A percentile compares a stretch with the other conserved stretches of the same genome.
Evolutionary conservation across 1,284 basidiomycete species (phyloP).

Genomic region (Leccinum insolens): DNA sequence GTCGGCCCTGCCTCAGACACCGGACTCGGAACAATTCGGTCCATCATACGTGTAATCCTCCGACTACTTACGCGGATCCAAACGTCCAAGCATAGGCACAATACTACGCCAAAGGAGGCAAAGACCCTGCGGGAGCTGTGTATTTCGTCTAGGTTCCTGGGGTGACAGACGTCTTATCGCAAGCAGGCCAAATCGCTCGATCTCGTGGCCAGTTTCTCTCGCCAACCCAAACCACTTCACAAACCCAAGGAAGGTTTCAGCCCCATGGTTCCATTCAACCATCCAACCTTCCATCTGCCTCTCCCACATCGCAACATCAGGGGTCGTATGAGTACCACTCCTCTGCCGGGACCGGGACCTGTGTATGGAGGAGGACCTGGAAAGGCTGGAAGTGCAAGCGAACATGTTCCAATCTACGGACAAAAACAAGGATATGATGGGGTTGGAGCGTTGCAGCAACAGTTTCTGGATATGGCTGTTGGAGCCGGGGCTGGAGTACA

Average conservation of each 20-base stretch:
- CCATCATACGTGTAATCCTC: slow-evolving; percentile 76
- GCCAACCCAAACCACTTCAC: slow-evolving; percentile 17
- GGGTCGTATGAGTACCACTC: slow-evolving; percentile 27
- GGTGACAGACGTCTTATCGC: slow-evolving; percentile 46
- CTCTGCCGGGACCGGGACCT: slow-evolving; percentile 15
- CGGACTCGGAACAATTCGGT: slow-evolving; percentile 36
- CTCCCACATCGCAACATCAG: slow-evolving; percentile 20
- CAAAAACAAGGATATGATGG: no score
- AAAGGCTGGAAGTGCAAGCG: slow-evolving; percentile 18
- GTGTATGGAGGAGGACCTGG: slow-evolving; percentile 26
- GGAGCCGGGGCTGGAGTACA: slow-evolving; percentile 24
- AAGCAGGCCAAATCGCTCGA: slow-evolving; percentile 5
- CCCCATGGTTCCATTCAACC: slow-evolving; percentile 10
- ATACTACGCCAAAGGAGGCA: slow-evolving; percentile 77
- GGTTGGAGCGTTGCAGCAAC: slow-evolving; percentile 21
- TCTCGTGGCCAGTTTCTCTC: slow-evolving; percentile 21
- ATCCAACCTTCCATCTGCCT: slow-evolving; percentile 15
- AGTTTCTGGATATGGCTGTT: slow-evolving; percentile 36
- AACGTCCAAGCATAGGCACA: slow-evolving; percentile 82
- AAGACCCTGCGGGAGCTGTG: slow-evolving; percentile 67
- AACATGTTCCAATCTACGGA: slow-evolving; percentile 15
- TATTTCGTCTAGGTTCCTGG: slow-evolving; percentile 77
- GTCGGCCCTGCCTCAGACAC: slow-evolving; percentile 18
- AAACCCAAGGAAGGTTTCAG: slow-evolving; percentile 22
- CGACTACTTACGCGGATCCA: slow-evolving; percentile 63